Percentiles rank a stretch among this genome's conserved stretches.
Conservation (phyloP, 148 eudicot species). For the Diospyros lotus region DNA sequence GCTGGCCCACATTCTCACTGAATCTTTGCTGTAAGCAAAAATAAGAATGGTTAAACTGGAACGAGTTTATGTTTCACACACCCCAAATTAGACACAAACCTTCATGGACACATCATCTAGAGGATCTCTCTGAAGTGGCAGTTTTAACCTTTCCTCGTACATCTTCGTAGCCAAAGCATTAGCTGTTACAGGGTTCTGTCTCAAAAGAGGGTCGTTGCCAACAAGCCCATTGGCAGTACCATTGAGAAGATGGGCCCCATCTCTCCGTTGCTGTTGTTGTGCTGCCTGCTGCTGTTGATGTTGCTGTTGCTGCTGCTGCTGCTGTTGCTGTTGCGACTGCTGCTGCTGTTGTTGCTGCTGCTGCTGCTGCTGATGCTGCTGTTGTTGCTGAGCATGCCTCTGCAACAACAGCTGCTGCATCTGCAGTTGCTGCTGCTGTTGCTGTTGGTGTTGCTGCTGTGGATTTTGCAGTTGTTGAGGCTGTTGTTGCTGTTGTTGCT, state of each 20-base stretch:
- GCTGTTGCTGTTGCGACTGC: conserved; percentile 32
- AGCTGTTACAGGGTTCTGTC: conserved; percentile 53
- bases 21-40: conserved; percentile 56
- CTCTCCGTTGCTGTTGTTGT: conserved; percentile 56
- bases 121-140: conserved; percentile 54
- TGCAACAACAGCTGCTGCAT: conserved; percentile 44
- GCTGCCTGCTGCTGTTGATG: conserved; percentile 46
- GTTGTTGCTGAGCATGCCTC: conserved; percentile 46
- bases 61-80: not conserved
- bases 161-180: conserved; percentile 56
- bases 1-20: conserved; percentile 54
- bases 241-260: conserved; percentile 41
- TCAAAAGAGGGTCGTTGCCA: conserved; percentile 45
- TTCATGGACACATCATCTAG: conserved; percentile 53
- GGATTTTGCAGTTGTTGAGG: conserved; percentile 45
- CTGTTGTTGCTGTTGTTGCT: conserved; percentile 51
- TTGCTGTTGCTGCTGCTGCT: conserved; percentile 39
- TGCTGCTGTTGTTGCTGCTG: conserved; percentile 29
- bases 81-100: conserved; percentile 21
- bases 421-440: conserved; percentile 36
- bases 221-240: conserved; percentile 50
- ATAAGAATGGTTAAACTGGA: conserved; percentile 28
- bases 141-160: conserved; percentile 58
- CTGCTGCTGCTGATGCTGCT: conserved; percentile 36
- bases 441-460: conserved; percentile 26